phyloP scores from a whole-genome alignment of 495 filamentous ascomycete genomes.

The Achaetomiella virescens region DNA sequence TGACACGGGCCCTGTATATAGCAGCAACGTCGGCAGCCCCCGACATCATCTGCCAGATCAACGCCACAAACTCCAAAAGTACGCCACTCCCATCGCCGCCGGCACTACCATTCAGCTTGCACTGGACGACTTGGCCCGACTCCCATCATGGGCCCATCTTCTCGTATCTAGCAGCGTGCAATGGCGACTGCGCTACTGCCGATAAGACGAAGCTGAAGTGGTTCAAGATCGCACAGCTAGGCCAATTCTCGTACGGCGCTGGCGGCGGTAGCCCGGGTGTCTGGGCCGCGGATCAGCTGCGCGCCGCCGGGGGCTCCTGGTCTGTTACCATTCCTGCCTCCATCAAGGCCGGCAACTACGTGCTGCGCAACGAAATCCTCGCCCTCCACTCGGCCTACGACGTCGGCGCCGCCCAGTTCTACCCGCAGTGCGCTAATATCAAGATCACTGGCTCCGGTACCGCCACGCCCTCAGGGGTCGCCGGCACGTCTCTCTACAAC shows the following conservation, averaged over 20 bases:
- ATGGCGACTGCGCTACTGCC: slow-evolving; percentile 54
- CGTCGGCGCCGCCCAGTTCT: slow-evolving; percentile 60
- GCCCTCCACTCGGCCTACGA: slow-evolving; percentile 59
- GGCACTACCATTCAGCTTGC: slow-evolving; percentile 49
- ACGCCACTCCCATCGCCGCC: slow-evolving; percentile 45
- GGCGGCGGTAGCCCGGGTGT: slow-evolving; percentile 40
- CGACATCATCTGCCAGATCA: slow-evolving; percentile 63
- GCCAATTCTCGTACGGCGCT: slow-evolving; percentile 34
- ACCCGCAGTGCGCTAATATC: slow-evolving; percentile 66
- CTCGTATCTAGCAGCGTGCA: slow-evolving; percentile 64
- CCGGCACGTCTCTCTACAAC: slow-evolving; percentile 50
- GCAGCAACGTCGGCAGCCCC: slow-evolving; percentile 16
- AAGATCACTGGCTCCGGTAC: slow-evolving; percentile 42
- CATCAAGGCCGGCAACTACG: slow-evolving; percentile 59
- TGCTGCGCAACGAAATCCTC: slow-evolving; percentile 69
- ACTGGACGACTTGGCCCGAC: slow-evolving; percentile 58
- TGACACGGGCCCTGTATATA: slow-evolving; percentile 6
- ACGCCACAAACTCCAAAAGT: slow-evolving; percentile 45
- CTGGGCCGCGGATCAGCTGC: slow-evolving; percentile 61
- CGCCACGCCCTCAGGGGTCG: slow-evolving; percentile 46
- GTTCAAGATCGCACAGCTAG: slow-evolving; percentile 63
- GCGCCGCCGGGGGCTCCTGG: slow-evolving; percentile 55
- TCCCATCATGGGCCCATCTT: slow-evolving; percentile 55
- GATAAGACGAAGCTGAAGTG: slow-evolving; percentile 57
- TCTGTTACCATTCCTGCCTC: slow-evolving; percentile 56